A percentile compares a stretch with the other conserved stretches of the same genome.
These are phyloP conservation scores for Globisporangium sylvaticum DNA, from an alignment of 352 stramenopile genomes.

Conservation along the genomic window DNA sequence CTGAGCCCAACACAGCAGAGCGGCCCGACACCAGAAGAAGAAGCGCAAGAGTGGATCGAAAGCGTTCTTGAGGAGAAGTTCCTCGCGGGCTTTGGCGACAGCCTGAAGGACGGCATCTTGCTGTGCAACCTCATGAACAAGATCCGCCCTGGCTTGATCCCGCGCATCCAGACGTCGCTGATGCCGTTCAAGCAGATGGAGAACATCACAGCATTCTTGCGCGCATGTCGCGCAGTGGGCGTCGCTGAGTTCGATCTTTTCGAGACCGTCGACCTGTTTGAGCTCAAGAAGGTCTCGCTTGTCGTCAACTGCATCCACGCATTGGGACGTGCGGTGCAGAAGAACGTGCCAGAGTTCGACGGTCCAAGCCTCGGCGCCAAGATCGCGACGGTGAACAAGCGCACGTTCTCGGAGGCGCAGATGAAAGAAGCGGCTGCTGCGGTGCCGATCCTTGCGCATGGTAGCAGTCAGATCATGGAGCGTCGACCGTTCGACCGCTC, in stretches of 20 bases:
- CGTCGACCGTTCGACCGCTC: slow-evolving; percentile 62
- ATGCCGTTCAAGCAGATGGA: slow-evolving; percentile 92
- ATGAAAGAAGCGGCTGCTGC: slow-evolving; percentile 51
- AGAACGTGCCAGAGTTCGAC: slow-evolving; percentile 66
- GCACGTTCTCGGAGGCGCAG: slow-evolving; percentile 61
- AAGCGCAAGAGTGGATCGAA: slow-evolving; percentile 81
- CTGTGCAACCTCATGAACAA: slow-evolving; percentile 77
- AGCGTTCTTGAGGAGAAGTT: slow-evolving; percentile 67
- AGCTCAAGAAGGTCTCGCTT: slow-evolving; percentile 83
- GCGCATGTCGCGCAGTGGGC: slow-evolving; percentile 71
- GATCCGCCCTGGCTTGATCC: slow-evolving; percentile 55
- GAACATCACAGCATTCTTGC: slow-evolving; percentile 85
- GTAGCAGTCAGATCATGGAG: slow-evolving; percentile 61
- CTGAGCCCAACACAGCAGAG: slow-evolving; percentile 28
- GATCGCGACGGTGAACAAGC: slow-evolving; percentile 63
- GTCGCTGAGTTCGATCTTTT: slow-evolving; percentile 89
- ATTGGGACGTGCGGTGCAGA: slow-evolving; percentile 68
- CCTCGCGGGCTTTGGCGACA: slow-evolving; percentile 60
- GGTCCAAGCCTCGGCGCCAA: slow-evolving; percentile 72
- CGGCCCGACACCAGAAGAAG: slow-evolving; percentile 44
- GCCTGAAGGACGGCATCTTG: slow-evolving; percentile 75
- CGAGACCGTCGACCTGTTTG: slow-evolving; percentile 87
- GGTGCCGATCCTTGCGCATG: slow-evolving; percentile 55
- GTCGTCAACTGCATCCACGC: slow-evolving; percentile 86
- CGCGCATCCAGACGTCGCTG: slow-evolving; percentile 54